Conservation (phyloP, 768 basidiomycete species). For the Trichaptum fuscoviolaceum region DNA sequence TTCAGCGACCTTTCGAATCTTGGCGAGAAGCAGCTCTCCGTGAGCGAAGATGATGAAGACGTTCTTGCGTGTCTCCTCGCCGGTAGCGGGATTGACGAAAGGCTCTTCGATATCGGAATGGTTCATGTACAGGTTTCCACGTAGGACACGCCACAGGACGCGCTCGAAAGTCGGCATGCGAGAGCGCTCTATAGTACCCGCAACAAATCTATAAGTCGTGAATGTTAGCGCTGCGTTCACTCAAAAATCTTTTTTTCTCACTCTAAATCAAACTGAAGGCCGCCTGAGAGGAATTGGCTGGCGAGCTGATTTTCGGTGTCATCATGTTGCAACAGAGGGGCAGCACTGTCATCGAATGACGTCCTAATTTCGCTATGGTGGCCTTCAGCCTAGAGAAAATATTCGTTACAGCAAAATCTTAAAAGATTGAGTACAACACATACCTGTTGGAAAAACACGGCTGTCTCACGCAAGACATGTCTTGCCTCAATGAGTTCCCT, state of each 20-base stretch:
- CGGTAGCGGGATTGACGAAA: constrained; percentile 83
- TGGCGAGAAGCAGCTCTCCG: constrained; percentile 84
- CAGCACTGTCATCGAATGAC: constrained; percentile 89
- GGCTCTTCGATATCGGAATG: constrained; percentile 92
- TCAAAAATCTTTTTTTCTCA: constrained; percentile 29
- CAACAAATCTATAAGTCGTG: constrained; percentile 65
- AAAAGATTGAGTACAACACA: constrained; percentile 18
- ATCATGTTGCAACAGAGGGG: constrained; percentile 87
- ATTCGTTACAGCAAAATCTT: not conserved
- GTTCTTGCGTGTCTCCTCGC: constrained; percentile 86
- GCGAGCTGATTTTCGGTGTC: constrained; percentile 70
- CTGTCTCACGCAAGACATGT: constrained; percentile 93
- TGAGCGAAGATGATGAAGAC: constrained; percentile 99
- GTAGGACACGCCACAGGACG: constrained; percentile 94
- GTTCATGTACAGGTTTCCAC: constrained; percentile 99
- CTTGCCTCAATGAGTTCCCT: constrained; percentile 88
- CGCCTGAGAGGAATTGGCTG: constrained; percentile 22
- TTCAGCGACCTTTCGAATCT: constrained; percentile 97
- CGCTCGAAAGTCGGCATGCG: constrained; percentile 93
- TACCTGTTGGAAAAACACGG: constrained; percentile 90
- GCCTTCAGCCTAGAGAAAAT: constrained; percentile 57
- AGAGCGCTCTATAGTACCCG: constrained; percentile 92
- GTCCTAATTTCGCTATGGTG: constrained; percentile 76
- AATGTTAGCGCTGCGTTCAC: constrained; percentile 4
- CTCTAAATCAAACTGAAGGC: constrained; percentile 84